These are phyloP conservation scores for Epichloe uncinata DNA, from an alignment of 2,329 filamentous ascomycete genomes.

Conservation along the genomic window DNA sequence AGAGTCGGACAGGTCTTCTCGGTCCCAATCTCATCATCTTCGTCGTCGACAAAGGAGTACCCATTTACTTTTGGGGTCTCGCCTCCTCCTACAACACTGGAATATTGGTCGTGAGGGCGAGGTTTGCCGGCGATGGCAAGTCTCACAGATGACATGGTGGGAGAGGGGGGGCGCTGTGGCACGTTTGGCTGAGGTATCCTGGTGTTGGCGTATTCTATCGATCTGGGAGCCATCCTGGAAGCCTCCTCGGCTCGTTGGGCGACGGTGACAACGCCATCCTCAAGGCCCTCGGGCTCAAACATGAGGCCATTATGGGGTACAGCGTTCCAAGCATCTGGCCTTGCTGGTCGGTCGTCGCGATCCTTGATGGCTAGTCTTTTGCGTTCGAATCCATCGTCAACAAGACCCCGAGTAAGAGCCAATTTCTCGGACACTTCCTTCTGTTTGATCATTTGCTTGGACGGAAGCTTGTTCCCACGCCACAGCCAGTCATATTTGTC, in stretches of 20 bases:
- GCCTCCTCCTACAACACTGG: slow-evolving; percentile 39
- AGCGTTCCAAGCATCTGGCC: slow-evolving; percentile 62
- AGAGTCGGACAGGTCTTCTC: slow-evolving; percentile 26
- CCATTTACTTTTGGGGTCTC: slow-evolving; percentile 89
- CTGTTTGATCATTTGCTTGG: slow-evolving; percentile 63
- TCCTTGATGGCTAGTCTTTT: slow-evolving; percentile 53
- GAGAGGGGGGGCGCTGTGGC: slow-evolving; percentile 51
- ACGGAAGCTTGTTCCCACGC: slow-evolving; percentile 72
- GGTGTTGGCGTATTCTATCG: slow-evolving; percentile 73
- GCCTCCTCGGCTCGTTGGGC: slow-evolving; percentile 54
- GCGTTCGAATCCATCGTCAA: slow-evolving; percentile 43
- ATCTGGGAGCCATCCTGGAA: slow-evolving; percentile 63
- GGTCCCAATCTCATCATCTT: slow-evolving; percentile 32
- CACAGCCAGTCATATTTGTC: slow-evolving; percentile 86
- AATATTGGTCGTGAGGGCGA: slow-evolving; percentile 48
- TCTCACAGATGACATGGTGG: slow-evolving; percentile 70
- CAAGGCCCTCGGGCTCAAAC: slow-evolving; percentile 60
- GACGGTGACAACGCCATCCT: slow-evolving; percentile 46
- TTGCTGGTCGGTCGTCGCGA: slow-evolving; percentile 57
- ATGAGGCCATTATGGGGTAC: slow-evolving; percentile 73
- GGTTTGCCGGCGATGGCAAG: slow-evolving; percentile 70
- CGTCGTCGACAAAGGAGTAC: slow-evolving; percentile 87
- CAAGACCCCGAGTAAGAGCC: slow-evolving; percentile 29
- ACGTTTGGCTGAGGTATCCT: slow-evolving; percentile 46
- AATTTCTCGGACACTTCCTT: slow-evolving; percentile 46